These are phyloP conservation scores for Naganishia antarctica DNA, from an alignment of 768 basidiomycete species.

Conservation along the genomic window DNA sequence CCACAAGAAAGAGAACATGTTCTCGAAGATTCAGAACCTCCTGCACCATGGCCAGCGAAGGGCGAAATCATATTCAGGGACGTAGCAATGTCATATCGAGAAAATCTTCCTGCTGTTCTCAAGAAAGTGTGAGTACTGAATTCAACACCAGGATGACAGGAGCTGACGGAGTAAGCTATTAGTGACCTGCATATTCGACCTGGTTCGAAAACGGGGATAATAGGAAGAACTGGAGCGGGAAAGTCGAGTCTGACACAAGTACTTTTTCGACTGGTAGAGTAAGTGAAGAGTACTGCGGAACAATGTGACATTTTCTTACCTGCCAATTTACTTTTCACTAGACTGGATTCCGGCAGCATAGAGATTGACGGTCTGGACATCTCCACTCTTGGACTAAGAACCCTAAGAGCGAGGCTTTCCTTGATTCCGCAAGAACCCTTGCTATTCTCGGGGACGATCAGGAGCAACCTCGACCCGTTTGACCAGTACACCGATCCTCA, in stretches of 20 bases:
- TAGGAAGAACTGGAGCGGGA: constrained; percentile 79
- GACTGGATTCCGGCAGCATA: constrained; percentile 64
- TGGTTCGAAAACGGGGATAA: constrained; percentile 91
- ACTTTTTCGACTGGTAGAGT: constrained; percentile 59
- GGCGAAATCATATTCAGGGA: constrained; percentile 69
- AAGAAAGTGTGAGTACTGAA: constrained; percentile 57
- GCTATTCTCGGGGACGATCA: constrained; percentile 52
- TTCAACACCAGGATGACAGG: too few species aligned
- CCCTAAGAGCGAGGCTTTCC: constrained; percentile 45
- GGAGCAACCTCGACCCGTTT: constrained; percentile 86
- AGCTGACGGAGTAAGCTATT: too few species aligned
- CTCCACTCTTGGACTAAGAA: constrained; percentile 67
- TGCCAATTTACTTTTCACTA: constrained; percentile 3
- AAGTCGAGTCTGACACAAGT: constrained; percentile 84
- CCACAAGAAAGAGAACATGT: constrained; percentile 68
- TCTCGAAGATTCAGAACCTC: constrained; percentile 58
- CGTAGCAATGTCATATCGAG: constrained; percentile 66
- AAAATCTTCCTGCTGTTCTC: constrained; percentile 74
- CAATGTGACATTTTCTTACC: background rate
- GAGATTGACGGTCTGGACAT: constrained; percentile 74
- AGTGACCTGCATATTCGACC: constrained; percentile 40
- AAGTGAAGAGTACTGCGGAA: background rate
- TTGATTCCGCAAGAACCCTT: constrained; percentile 46
- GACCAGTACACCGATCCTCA: constrained; percentile 74
- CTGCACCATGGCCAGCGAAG: constrained; percentile 64